Evolutionary conservation across 2,329 filamentous ascomycete species (phyloP).

Genomic region (Ophiostoma angusticollis): DNA sequence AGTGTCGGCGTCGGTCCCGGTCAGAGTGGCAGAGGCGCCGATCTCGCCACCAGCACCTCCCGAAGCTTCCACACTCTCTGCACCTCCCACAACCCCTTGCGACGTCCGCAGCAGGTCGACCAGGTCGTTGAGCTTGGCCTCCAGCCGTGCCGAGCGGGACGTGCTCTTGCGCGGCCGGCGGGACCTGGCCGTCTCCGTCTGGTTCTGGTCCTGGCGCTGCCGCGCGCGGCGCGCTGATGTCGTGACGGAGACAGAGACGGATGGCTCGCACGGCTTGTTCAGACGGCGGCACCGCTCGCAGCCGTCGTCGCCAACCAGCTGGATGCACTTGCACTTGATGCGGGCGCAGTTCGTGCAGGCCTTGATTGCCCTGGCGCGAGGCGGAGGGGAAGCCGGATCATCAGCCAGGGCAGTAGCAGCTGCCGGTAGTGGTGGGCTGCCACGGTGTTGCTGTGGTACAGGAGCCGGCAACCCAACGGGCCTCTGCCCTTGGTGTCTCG

Average conservation of each 20-base stretch:
- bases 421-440: too few species aligned
- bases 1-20: not conserved
- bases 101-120: conserved; percentile 27
- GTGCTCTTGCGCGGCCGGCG: conserved; percentile 14
- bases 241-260: conserved; percentile 13
- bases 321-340: conserved; percentile 35
- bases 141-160: conserved; percentile 30
- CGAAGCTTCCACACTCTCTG: too few species aligned
- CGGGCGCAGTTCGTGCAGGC: conserved; percentile 9
- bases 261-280: conserved; percentile 27
- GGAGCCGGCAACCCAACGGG: too few species aligned
- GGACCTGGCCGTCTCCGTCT: too few species aligned
- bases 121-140: conserved; percentile 37
- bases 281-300: conserved; percentile 28
- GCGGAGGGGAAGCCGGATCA: too few species aligned
- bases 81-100: conserved; percentile 15
- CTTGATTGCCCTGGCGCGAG: conserved; percentile 1
- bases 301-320: conserved; percentile 19
- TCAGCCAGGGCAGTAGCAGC: too few species aligned
- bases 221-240: conserved; percentile 24
- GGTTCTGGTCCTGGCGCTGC: conserved; percentile 18
- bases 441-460: too few species aligned
- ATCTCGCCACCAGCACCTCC: not conserved
- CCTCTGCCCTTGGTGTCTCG: too few species aligned
- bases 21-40: not conserved